Evolutionary conservation across 192 early-diverging fungal genomes (phyloP), one percentile per base, ranked within the genome.

Genomic region (Linnemannia schmuckeri): DNA sequence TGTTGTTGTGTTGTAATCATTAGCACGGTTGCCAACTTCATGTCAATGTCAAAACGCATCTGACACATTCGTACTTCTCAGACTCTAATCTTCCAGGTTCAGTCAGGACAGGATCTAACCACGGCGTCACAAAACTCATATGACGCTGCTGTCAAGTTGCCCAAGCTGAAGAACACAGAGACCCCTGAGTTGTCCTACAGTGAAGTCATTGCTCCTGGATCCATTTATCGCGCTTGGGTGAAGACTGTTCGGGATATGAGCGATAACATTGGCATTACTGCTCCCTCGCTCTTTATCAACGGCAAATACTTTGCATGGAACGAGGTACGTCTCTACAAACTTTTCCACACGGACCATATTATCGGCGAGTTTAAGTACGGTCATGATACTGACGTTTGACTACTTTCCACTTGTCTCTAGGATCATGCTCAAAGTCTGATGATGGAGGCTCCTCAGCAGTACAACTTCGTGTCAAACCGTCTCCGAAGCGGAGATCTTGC

Each of bases 281-380:
- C 17, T 49, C 61, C 88, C 1, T 78, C 91, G 9, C 77, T 93
- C 2, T 98, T 97, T 91, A 78, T 95, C 49, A 98, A 98, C 81
- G 97, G 97, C 71, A 95, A 94, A 81, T 92, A 92, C 78, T 83
- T 94, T 77, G 90, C 91, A 18, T 84, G 96, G 79, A 90, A 86
- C 63, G 92, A 93, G n/a, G 91, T 89, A 85, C 42, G 52, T 47
- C 30, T 44, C n/a, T 18, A 8, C 17, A 24, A 49, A 37, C 37
- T 37, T 37, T 35, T 15, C 52, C 49, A n/a, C 42, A 33, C 46
- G 35, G 15, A 41, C 47, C 44, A 74, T 38, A 37, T 72, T 61
- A 68, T 41, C 12, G 40, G 15, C 22, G 15, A 8, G 10, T 72
- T 42, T 7, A 13, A 72, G 44, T 46, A 13, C 44, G 5, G 24